Base-by-base conservation (phyloP, 1,284 basidiomycete species). In the Mycosarcoma maydis region DNA sequence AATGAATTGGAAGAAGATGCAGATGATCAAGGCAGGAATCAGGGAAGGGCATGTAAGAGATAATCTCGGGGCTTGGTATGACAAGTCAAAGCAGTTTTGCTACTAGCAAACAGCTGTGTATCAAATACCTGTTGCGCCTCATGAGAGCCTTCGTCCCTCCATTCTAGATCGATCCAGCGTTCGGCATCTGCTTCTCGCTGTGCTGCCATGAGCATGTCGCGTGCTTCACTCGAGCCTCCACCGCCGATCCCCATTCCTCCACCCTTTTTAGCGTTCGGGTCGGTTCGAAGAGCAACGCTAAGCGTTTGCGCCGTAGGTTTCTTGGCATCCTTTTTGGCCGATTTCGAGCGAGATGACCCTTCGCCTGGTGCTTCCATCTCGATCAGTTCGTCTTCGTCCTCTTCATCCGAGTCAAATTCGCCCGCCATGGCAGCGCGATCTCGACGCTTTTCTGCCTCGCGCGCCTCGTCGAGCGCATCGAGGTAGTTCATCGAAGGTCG, bases 401-500 rank as follows among this genome's bases (percentile, higher is more conserved):
- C 76, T 27, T 72, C 73, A 39, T 73, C 71, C n/a, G 71, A 72
- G 20, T 30, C 67, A 3, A 57, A n/a, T 26, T 66, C 69, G 34
- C 59, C 65, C 9, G 62, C 62, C 3, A 57, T 51, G 2, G 49
- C 56, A n/a, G 74, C 76, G 16, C 73, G 71, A 22, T 72, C 76
- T 32, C 69, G 55, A 27, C 73, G 69, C 48, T 71, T 73, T 46
- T 75, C 68, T 23, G 58, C 60, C 11, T 70, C 70, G 16, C 71
- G 62, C 17, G 73, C 65, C 40, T 76, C 72, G 41, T 71, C 62
- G n/a, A 78, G 42, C 13, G 69, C 72, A 40, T 81, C 80, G 34
- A 81, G 70, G 41, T 81, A 78, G 58, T 78, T 76, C 73, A 81
- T 74, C 46, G 78, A 80, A 5, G 80, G 80, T 7, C 80, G 68